Evolutionary conservation across 163 green algal genomes (phyloP).

Genomic region (Scenedesmus sp.): DNA sequence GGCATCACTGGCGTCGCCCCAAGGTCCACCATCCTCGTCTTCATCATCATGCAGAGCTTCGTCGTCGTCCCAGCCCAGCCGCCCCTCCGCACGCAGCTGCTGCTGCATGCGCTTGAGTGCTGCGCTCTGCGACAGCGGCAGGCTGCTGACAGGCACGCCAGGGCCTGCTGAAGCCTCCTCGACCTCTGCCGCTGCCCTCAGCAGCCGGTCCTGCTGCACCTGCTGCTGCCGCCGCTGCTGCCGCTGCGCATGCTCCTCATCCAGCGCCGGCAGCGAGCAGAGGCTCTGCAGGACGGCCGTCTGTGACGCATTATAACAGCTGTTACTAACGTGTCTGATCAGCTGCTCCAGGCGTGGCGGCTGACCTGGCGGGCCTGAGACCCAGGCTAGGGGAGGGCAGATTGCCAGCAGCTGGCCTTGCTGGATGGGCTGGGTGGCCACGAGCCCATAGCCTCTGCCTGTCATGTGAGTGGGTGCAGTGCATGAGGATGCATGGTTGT

Average conservation of each 20-base stretch:
- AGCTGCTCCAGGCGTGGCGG: conserved; percentile 37
- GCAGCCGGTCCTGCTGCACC: conserved; percentile 27
- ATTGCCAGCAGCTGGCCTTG: conserved; percentile 24
- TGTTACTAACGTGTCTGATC: conserved; percentile 18
- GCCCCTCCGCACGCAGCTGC: conserved; percentile 22
- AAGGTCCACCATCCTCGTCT: not conserved
- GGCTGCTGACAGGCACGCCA: not conserved
- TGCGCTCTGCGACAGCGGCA: conserved; percentile 22
- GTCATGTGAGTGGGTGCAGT: not conserved
- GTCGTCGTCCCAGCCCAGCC: not conserved
- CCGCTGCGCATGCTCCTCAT: conserved; percentile 18
- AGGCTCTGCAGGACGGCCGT: conserved; percentile 3
- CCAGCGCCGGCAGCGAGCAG: conserved; percentile 27
- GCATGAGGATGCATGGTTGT: not conserved
- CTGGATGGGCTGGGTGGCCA: not conserved
- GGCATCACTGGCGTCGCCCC: not conserved
- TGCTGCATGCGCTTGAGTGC: not conserved
- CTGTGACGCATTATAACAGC: not conserved
- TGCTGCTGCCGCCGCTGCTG: conserved; percentile 22
- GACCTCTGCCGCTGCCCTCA: not conserved
- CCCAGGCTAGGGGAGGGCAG: conserved; percentile 29
- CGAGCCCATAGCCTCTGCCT: conserved; percentile 42
- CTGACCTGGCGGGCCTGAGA: conserved; percentile 30
- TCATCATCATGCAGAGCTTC: conserved; percentile 19
- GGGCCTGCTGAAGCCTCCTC: not conserved